A percentile compares a stretch with the other conserved stretches of the same genome.
phyloP scores from a whole-genome alignment of 2,329 filamentous ascomycete species.

The Coniochaeta hoffmannii region DNA sequence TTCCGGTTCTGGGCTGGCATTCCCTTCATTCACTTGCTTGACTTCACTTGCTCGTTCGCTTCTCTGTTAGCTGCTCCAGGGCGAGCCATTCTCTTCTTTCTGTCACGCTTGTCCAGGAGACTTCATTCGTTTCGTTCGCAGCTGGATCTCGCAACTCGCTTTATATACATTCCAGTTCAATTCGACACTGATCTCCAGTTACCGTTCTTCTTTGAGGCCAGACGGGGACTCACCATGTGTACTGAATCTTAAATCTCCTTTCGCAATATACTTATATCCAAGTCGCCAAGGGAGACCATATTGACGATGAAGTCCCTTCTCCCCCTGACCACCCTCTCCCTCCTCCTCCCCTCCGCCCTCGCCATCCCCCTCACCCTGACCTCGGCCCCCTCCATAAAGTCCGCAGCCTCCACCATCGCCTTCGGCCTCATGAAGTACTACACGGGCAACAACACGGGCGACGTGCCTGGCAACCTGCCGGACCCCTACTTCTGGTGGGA shows the following conservation, averaged over 20 bases:
- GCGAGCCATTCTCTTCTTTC: not conserved
- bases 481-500: slow-evolving; percentile 71
- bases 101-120: not conserved
- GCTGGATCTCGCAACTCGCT: not conserved
- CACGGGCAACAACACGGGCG: slow-evolving; percentile 51
- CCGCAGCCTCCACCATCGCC: slow-evolving; percentile 38
- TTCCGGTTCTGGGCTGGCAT: not conserved
- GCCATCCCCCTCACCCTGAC: slow-evolving; percentile 14
- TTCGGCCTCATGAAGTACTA: slow-evolving; percentile 42
- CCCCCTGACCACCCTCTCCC: slow-evolving; percentile 9
- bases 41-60: not conserved
- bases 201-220: too few relatives aligned
- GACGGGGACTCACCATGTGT: too few relatives aligned
- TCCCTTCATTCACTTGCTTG: not conserved
- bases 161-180: too few relatives aligned
- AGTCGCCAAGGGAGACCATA: too few relatives aligned
- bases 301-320: slow-evolving; percentile 13
- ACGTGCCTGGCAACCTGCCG: slow-evolving; percentile 49
- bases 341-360: slow-evolving; percentile 10
- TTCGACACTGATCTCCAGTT: too few relatives aligned
- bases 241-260: too few relatives aligned
- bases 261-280: too few relatives aligned
- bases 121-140: not conserved
- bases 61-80: not conserved
- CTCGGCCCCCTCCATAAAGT: slow-evolving; percentile 35